Conservation (phyloP, 2,329 filamentous ascomycete species). For the Hypoxylon sp. region DNA sequence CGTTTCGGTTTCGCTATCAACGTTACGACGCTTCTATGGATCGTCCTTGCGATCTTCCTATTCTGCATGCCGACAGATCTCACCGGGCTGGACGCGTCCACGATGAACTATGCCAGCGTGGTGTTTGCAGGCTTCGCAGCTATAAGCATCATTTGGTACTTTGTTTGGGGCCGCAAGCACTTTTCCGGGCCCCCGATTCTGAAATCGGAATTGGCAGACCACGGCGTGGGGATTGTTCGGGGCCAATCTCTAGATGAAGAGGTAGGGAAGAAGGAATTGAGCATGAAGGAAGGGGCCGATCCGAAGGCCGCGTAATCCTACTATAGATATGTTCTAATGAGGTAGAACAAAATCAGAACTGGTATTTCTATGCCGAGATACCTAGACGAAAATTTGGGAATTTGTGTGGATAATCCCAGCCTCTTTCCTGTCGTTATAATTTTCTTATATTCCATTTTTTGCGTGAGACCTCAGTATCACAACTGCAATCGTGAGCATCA, state of each 20-base stretch:
- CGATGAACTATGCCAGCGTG: slow-evolving; percentile 76
- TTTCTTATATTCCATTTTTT: neutral
- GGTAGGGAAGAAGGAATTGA: slow-evolving; percentile 35
- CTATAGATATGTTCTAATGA: neutral
- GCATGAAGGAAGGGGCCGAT: slow-evolving; percentile 25
- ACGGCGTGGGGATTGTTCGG: slow-evolving; percentile 42
- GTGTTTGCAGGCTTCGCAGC: slow-evolving; percentile 73
- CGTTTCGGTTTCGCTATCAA: slow-evolving; percentile 77
- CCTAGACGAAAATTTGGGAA: neutral
- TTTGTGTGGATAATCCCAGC: no score
- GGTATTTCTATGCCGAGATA: neutral
- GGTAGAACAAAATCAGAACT: slow-evolving; percentile 10
- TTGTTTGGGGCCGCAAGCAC: slow-evolving; percentile 71
- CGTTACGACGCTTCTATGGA: slow-evolving; percentile 76
- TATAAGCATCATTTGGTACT: slow-evolving; percentile 73
- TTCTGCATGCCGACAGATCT: slow-evolving; percentile 81
- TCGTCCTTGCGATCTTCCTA: slow-evolving; percentile 74
- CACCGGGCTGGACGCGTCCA: slow-evolving; percentile 63
- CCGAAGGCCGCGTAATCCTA: slow-evolving; percentile 18
- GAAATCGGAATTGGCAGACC: slow-evolving; percentile 44
- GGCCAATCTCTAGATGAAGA: slow-evolving; percentile 44
- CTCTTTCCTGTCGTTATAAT: no score
- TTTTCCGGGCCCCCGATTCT: slow-evolving; percentile 69
- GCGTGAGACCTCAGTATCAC: neutral
- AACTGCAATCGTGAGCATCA: no score